Conservation (phyloP, 1,139 yeast genomes). For the Entelexis sorbosivorans region DNA sequence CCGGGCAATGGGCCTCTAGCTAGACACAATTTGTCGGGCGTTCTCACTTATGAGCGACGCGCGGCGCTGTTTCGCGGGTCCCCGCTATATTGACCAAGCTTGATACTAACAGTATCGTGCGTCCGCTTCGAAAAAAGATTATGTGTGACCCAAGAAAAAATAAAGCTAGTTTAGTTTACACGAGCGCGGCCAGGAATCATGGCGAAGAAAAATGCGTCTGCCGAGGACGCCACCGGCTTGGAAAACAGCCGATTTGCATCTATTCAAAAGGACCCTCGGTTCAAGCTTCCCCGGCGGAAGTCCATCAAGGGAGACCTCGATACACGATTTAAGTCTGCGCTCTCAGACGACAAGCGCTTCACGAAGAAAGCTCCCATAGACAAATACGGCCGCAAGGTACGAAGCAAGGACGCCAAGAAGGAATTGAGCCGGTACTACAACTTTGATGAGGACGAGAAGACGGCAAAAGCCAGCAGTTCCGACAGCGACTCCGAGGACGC, state of each 20-base stretch:
- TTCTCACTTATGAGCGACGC: too few species aligned
- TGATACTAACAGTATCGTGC: not conserved
- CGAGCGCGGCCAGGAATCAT: not conserved
- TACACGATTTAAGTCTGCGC: conserved; percentile 60
- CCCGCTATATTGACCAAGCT: too few species aligned
- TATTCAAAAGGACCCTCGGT: conserved; percentile 81
- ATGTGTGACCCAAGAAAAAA: not conserved
- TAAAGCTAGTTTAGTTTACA: not conserved
- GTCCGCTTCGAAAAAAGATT: not conserved
- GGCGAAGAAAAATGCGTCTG: conserved; percentile 1
- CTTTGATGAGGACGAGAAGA: conserved; percentile 33
- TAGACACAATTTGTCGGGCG: too few species aligned
- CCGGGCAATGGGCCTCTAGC: too few species aligned
- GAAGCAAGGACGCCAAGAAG: conserved; percentile 34
- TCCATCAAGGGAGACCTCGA: conserved; percentile 72
- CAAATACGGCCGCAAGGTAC: conserved; percentile 70
- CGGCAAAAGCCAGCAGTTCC: conserved; percentile 6
- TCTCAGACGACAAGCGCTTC: conserved; percentile 48
- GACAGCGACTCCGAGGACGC: conserved; percentile 32
- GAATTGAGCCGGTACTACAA: conserved; percentile 60
- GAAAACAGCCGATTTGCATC: conserved; percentile 48
- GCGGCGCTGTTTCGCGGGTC: too few species aligned
- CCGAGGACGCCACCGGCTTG: not conserved
- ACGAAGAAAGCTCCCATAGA: conserved; percentile 59
- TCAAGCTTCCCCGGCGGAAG: conserved; percentile 59